These are phyloP conservation scores for Metschnikowia matae DNA, from an alignment of 805 yeast genomes.

Conservation along the genomic window DNA sequence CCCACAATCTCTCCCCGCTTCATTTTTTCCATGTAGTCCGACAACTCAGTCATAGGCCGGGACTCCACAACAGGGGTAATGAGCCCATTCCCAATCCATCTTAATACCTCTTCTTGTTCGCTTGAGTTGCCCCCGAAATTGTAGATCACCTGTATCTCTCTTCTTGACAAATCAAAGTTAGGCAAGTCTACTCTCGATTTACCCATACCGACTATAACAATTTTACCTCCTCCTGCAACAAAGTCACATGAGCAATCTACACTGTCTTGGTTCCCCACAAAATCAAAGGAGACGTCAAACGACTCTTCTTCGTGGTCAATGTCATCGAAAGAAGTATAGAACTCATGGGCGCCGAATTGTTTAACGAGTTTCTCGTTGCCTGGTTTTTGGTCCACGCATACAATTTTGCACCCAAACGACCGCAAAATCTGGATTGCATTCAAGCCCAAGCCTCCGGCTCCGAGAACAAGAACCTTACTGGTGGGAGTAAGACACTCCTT, in stretches of 20 bases:
- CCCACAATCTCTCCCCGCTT: slow-evolving; percentile 38
- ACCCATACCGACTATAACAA: slow-evolving; percentile 44
- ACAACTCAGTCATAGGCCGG: slow-evolving; percentile 32
- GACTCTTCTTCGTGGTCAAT: slow-evolving; percentile 26
- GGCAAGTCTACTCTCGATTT: slow-evolving; percentile 25
- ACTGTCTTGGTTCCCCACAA: slow-evolving; percentile 33
- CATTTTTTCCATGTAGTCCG: slow-evolving; percentile 32
- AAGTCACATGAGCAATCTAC: slow-evolving; percentile 25
- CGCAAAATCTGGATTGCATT: slow-evolving; percentile 40
- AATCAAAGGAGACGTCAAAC: slow-evolving; percentile 37
- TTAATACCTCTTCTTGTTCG: slow-evolving; percentile 42
- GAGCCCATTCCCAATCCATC: slow-evolving; percentile 38
- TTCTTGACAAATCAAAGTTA: slow-evolving; percentile 35
- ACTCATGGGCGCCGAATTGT: slow-evolving; percentile 40
- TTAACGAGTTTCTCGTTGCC: slow-evolving; percentile 22
- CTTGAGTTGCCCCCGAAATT: slow-evolving; percentile 43
- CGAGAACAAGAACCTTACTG: slow-evolving; percentile 35
- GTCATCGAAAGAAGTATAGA: slow-evolving; percentile 27
- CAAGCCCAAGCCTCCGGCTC: slow-evolving; percentile 42
- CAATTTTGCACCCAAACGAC: slow-evolving; percentile 29
- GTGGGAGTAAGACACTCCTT: slow-evolving; percentile 27
- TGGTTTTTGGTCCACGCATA: slow-evolving; percentile 28
- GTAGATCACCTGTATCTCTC: slow-evolving; percentile 38
- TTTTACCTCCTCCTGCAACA: slow-evolving; percentile 33
- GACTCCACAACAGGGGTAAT: slow-evolving; percentile 34